Evolutionary conservation across 1,284 basidiomycete genomes (phyloP), one percentile per base, ranked within the genome.

Genomic region (Ceratobasidium sp.): DNA sequence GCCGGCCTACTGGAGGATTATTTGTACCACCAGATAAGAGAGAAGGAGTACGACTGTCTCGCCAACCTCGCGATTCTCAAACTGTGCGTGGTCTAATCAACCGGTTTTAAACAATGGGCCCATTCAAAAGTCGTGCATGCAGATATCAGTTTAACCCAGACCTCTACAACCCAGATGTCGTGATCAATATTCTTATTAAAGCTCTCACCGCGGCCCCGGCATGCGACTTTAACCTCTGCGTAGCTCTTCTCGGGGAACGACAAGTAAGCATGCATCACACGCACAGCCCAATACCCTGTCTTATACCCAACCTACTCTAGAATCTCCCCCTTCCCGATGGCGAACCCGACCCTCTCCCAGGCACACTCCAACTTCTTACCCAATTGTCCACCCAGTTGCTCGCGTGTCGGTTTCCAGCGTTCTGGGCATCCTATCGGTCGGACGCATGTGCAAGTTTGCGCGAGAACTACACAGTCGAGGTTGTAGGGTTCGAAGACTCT

Each of bases 131-230:
- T 15, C 59, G 53, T 31, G 57, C 74, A 45, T 69, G 27, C 76
- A 98, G 96, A 73, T 98, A 98, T 85, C 97, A 99, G 82, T 98
- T 98, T 86, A 99, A 99, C 85, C 91, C 94, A 22, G 90, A 94
- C 82, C 89, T 97, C 56, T 95, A 95, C 84, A 97, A 97, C 85
- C 91, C 95, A 8, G 95, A 97, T 80, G 93, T 97, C 24, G 93
- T 96, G 79, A 87, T 97, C 83, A 95, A 97, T 86, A 95, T 99
- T 82, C 93, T 99, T 80, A 88, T 96, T 83, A 98, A 98, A 87
- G 89, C 96, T 24, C 88, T 99, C 73, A 91, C 93, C 36, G 88
- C 90, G 1, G 87, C 90, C 45, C 93, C 95, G 50, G 90, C 93
- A 65, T 94, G 96, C 76, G 97, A 99, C 82, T 98, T 97, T 85